Conservation (phyloP, 352 stramenopile genomes). For the Globisporangium paddicum region DNA sequence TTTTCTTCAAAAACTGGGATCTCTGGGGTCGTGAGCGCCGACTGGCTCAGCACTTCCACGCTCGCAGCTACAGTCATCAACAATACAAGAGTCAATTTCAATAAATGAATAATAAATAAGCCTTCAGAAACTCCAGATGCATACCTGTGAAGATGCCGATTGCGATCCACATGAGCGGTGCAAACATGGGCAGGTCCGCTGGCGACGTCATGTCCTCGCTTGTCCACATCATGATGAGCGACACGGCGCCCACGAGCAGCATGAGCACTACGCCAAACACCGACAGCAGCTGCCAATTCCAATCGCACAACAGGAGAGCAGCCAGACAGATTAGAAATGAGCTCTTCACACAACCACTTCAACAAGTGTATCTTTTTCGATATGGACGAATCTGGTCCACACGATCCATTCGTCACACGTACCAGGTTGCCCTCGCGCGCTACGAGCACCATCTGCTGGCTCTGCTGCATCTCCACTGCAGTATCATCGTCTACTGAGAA, state of each 20-base stretch:
- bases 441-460: slow-evolving; percentile 36
- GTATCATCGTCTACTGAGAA: slow-evolving; percentile 15
- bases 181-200: slow-evolving; percentile 66
- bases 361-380: slow-evolving; percentile 1
- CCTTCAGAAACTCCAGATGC: neutral
- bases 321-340: neutral
- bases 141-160: slow-evolving; percentile 72
- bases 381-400: neutral
- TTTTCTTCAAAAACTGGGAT: slow-evolving; percentile 50
- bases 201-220: slow-evolving; percentile 39
- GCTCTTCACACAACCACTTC: neutral
- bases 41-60: slow-evolving; percentile 39
- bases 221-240: slow-evolving; percentile 50
- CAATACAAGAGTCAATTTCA: too few species aligned
- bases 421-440: slow-evolving; percentile 51
- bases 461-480: slow-evolving; percentile 16
- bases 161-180: slow-evolving; percentile 75
- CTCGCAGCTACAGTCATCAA: slow-evolving; percentile 26
- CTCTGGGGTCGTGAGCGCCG: slow-evolving; percentile 14
- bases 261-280: slow-evolving; percentile 68
- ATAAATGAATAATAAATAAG: too few species aligned
- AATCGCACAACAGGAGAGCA: neutral
- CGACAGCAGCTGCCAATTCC: slow-evolving; percentile 43
- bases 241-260: slow-evolving; percentile 57
- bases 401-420: neutral